These are phyloP conservation scores for Paraphoma chrysanthemicola DNA, from an alignment of 2,329 filamentous ascomycete species.

Conservation along the genomic window DNA sequence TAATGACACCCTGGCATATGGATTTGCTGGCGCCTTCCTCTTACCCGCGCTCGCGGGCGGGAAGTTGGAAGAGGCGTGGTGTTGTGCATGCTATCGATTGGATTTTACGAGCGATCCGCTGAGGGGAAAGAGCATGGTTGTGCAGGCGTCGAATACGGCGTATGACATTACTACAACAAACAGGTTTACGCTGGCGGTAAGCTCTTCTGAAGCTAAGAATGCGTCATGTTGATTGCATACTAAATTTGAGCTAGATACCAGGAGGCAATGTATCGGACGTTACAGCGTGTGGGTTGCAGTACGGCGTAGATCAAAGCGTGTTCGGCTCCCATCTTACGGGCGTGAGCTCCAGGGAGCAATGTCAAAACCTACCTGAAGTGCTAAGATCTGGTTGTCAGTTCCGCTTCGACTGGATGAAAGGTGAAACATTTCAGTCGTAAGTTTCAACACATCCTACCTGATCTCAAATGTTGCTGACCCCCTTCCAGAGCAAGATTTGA, in stretches of 20 bases:
- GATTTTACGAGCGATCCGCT: slow-evolving; percentile 64
- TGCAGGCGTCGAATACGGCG: slow-evolving; percentile 69
- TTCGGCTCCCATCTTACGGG: slow-evolving; percentile 35
- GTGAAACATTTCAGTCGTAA: slow-evolving; percentile 40
- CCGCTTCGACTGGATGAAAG: slow-evolving; percentile 45
- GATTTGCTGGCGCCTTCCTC: slow-evolving; percentile 68
- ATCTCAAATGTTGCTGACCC: neutral
- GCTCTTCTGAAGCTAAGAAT: slow-evolving; percentile 7
- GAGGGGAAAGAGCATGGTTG: slow-evolving; percentile 67
- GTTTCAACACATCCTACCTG: slow-evolving; percentile 7
- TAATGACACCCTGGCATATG: slow-evolving; percentile 65
- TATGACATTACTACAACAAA: slow-evolving; percentile 42
- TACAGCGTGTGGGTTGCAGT: slow-evolving; percentile 42
- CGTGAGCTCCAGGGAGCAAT: slow-evolving; percentile 38
- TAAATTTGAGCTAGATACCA: slow-evolving; percentile 27
- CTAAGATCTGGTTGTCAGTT: slow-evolving; percentile 37
- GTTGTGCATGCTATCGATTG: slow-evolving; percentile 70
- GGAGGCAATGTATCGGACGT: slow-evolving; percentile 44
- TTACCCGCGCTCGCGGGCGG: slow-evolving; percentile 37
- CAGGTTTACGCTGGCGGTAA: slow-evolving; percentile 44
- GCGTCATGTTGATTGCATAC: neutral
- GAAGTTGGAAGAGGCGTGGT: slow-evolving; percentile 65
- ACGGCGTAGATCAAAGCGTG: slow-evolving; percentile 38
- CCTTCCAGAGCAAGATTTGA: slow-evolving; percentile 1
- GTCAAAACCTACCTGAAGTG: slow-evolving; percentile 39